Percentiles rank a stretch among this genome's conserved stretches.
phyloP scores from a whole-genome alignment of 306 rosid species.

The Inga oerstediana region DNA sequence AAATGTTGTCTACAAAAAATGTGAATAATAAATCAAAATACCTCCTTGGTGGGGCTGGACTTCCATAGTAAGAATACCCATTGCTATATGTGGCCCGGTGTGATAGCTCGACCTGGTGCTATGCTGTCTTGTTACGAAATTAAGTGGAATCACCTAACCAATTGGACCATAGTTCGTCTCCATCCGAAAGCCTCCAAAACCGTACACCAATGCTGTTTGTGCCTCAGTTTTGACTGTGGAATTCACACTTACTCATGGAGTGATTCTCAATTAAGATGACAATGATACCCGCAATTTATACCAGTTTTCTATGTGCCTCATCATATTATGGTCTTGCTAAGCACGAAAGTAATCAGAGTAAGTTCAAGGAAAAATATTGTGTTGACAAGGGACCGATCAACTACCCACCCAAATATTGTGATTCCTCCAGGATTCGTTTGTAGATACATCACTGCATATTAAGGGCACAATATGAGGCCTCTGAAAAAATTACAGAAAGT shows the following conservation, averaged over 20 bases:
- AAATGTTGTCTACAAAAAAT: neutral
- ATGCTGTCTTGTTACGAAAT: neutral
- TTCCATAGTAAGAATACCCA: neutral
- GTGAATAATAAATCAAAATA: neutral
- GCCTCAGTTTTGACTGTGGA: neutral
- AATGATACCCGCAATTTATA: neutral
- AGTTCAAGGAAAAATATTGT: slow-evolving; percentile 78
- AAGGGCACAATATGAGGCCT: slow-evolving; percentile 23
- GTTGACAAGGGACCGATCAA: slow-evolving; percentile 74
- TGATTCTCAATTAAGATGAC: neutral
- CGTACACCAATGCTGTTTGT: neutral
- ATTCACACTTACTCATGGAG: neutral
- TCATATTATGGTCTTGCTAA: slow-evolving; percentile 61
- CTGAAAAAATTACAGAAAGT: neutral
- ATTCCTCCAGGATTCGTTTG: slow-evolving; percentile 84
- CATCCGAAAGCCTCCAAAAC: neutral
- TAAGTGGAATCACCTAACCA: neutral
- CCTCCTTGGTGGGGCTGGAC: neutral
- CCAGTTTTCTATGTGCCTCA: neutral
- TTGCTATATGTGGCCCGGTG: neutral
- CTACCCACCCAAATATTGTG: slow-evolving; percentile 86
- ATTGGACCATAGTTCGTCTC: neutral
- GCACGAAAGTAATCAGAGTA: slow-evolving; percentile 69
- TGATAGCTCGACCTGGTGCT: neutral
- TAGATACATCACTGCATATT: slow-evolving; percentile 73